Conservation (phyloP, 2,329 filamentous ascomycete species). For the Periconia sp. region DNA sequence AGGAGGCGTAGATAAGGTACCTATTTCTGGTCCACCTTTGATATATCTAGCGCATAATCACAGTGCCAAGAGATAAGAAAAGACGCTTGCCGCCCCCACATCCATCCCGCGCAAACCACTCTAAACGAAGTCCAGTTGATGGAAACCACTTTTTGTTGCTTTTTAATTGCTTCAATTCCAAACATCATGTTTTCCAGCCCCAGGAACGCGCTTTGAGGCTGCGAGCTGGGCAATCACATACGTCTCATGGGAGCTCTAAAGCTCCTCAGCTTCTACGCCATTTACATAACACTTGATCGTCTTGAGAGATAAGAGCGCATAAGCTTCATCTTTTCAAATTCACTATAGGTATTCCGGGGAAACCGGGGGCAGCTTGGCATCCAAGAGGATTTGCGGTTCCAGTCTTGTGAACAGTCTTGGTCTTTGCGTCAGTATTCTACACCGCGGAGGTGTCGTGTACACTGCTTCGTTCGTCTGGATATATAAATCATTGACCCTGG, state of each 20-base stretch:
- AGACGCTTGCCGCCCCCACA: slow-evolving; percentile 28
- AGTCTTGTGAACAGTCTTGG: slow-evolving; percentile 18
- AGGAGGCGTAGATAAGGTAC: slow-evolving; percentile 30
- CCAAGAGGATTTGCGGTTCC: slow-evolving; percentile 19
- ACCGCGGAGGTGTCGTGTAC: slow-evolving; percentile 39
- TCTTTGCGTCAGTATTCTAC: slow-evolving; percentile 27
- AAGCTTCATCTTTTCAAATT: neutral
- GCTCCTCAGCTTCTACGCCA: slow-evolving; percentile 12
- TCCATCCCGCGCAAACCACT: slow-evolving; percentile 28
- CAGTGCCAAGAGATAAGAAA: slow-evolving; percentile 41
- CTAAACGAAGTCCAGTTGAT: slow-evolving; percentile 15
- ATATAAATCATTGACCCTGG: neutral
- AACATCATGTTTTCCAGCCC: neutral
- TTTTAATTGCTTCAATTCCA: neutral
- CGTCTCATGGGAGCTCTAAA: slow-evolving; percentile 1
- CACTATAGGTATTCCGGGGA: slow-evolving; percentile 18
- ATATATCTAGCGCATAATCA: slow-evolving; percentile 21
- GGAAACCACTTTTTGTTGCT: neutral
- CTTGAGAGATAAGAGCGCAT: neutral
- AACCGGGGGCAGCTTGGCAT: slow-evolving; percentile 25
- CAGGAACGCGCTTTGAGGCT: neutral
- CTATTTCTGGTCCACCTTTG: slow-evolving; percentile 13
- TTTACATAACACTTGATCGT: neutral
- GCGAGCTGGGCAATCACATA: neutral
- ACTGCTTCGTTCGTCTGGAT: neutral